Evolutionary conservation across 306 rosid species (phyloP), one percentile per base, ranked within the genome.

Genomic region (Mimosa pudica): DNA sequence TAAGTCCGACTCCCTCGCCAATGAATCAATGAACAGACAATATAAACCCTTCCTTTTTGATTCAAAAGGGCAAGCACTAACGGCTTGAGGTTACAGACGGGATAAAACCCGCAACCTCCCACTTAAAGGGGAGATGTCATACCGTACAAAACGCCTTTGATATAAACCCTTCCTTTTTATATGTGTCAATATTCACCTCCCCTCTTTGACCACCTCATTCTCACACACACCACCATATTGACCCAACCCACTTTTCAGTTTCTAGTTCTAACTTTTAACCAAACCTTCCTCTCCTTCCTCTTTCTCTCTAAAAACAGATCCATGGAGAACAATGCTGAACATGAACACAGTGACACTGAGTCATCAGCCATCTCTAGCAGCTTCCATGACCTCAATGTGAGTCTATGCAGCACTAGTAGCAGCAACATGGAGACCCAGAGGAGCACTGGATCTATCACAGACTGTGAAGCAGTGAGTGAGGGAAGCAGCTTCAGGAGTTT

Each of bases 131-230:
- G n/a, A n/a, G n/a, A 24, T 24, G 30, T 24, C 30, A 24, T 24
- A 24, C 30, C 30, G 30, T 24, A 24, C 10, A 61, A 38, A 61
- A 38, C 10, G 35, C 13, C 1, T 65, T 13, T 13, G 6, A 42
- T 69, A 18, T n/a, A 45, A 18, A 48, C 71, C 70, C 80, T 80
- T 8, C 8, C 69, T 10, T 60, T 81, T 82, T 84, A 24, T 77
- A 82, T 84, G 84, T 79, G 63, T 79, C 74, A 51, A 84, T 73
- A 83, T 76, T 76, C 78, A 67, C 49, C 80, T 82, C 86, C 66
- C 81, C 76, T 84, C 90, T 75, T 75, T 89, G 89, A 89, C 92
- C 86, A 64, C 92, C 92, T 88, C 88, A 90, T 82, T 86, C 90
- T 38, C 71, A 63, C 78, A 70, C 77, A 41, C 68, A 42, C 68